A percentile compares a stretch with the other conserved stretches of the same genome.
Conservation (phyloP, 1,139 yeast genomes). For the Debaryomyces nepalensis region DNA sequence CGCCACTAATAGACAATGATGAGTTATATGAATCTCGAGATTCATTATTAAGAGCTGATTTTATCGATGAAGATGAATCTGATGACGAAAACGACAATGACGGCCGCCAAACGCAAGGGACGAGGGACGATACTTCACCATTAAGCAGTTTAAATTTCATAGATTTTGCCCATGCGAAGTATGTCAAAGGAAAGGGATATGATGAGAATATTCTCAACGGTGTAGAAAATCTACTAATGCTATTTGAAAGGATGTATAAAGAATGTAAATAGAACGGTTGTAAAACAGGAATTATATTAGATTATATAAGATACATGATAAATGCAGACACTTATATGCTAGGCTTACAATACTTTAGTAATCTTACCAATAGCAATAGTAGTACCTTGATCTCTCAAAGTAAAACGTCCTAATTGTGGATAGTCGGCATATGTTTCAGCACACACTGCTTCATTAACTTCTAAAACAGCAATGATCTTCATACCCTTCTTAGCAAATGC, state of each 20-base stretch:
- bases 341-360: slow-evolving; percentile 61
- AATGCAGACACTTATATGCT: neutral
- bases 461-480: slow-evolving; percentile 94
- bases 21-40: slow-evolving; percentile 38
- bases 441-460: slow-evolving; percentile 84
- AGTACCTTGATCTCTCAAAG: slow-evolving; percentile 96
- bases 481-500: slow-evolving; percentile 99
- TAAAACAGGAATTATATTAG: slow-evolving; percentile 9
- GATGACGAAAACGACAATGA: slow-evolving; percentile 39
- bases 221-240: slow-evolving; percentile 57
- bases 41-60: slow-evolving; percentile 40
- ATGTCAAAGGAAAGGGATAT: slow-evolving; percentile 64
- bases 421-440: slow-evolving; percentile 90
- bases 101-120: slow-evolving; percentile 32
- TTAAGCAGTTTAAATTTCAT: slow-evolving; percentile 64
- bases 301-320: slow-evolving; percentile 3
- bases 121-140: slow-evolving; percentile 21
- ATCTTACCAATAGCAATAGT: slow-evolving; percentile 99
- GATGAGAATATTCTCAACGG: slow-evolving; percentile 76
- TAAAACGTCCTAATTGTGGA: slow-evolving; percentile 96
- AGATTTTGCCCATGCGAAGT: slow-evolving; percentile 88
- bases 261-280: slow-evolving; percentile 1
- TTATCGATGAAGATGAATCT: slow-evolving; percentile 30
- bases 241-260: slow-evolving; percentile 36
- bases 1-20: slow-evolving; percentile 25